A percentile compares a stretch with the other conserved stretches of the same genome.
These are phyloP conservation scores for Xylona heveae DNA, from an alignment of 495 filamentous ascomycete genomes.

Conservation along the genomic window DNA sequence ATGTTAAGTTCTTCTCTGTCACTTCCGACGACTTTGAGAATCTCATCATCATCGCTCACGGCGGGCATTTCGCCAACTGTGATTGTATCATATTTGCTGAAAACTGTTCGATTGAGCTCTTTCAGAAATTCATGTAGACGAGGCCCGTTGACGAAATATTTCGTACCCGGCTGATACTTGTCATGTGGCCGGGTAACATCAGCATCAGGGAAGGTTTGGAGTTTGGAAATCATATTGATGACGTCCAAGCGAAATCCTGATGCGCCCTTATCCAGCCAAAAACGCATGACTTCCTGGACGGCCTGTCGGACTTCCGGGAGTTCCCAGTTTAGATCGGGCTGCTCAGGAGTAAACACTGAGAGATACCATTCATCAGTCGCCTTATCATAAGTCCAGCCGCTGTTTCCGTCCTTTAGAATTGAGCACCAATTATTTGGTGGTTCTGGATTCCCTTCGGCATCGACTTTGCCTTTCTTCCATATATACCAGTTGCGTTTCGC, in stretches of 20 bases:
- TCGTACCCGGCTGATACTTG: slow-evolving; percentile 30
- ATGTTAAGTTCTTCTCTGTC: slow-evolving; percentile 45
- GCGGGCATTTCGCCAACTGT: slow-evolving; percentile 55
- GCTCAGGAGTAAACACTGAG: slow-evolving; percentile 39
- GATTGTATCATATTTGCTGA: slow-evolving; percentile 45
- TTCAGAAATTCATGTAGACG: slow-evolving; percentile 41
- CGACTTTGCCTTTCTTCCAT: slow-evolving; percentile 39
- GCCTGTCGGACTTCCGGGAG: slow-evolving; percentile 35
- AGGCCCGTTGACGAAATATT: slow-evolving; percentile 41
- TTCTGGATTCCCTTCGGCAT: slow-evolving; percentile 31
- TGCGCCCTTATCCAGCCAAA: slow-evolving; percentile 48
- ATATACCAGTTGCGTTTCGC: slow-evolving; percentile 54
- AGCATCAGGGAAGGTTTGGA: slow-evolving; percentile 35
- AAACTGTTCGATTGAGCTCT: slow-evolving; percentile 34
- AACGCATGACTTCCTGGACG: slow-evolving; percentile 44
- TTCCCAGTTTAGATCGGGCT: slow-evolving; percentile 65
- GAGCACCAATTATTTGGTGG: slow-evolving; percentile 53
- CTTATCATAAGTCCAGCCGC: slow-evolving; percentile 46
- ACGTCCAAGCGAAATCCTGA: slow-evolving; percentile 52
- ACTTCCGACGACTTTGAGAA: slow-evolving; percentile 33
- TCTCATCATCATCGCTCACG: slow-evolving; percentile 31
- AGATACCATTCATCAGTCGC: slow-evolving; percentile 46
- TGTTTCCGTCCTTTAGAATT: slow-evolving; percentile 31
- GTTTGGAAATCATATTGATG: slow-evolving; percentile 47
- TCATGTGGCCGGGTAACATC: slow-evolving; percentile 23